phyloP scores from a whole-genome alignment of 768 basidiomycete species.

The Phaeolepiota aurea region DNA sequence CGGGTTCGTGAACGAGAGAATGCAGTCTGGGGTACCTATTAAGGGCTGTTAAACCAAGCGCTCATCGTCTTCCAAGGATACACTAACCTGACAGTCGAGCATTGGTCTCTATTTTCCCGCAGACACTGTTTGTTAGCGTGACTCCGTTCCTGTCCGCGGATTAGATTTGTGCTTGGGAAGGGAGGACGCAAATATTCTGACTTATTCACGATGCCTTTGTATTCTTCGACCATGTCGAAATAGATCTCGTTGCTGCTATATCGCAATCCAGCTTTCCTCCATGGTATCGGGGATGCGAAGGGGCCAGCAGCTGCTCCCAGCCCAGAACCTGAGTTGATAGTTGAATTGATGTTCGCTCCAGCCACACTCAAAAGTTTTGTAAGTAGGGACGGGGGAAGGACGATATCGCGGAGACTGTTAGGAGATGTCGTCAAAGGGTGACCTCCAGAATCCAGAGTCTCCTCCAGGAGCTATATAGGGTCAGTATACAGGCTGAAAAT shows the following conservation, averaged over 20 bases:
- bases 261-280: constrained; percentile 78
- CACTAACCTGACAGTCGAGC: constrained; percentile 64
- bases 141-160: constrained; percentile 52
- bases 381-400: constrained; percentile 83
- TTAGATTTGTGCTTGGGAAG: not conserved
- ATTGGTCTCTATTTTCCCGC: constrained; percentile 74
- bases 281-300: constrained; percentile 89
- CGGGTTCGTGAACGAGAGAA: constrained; percentile 69
- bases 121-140: constrained; percentile 56
- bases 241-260: constrained; percentile 89
- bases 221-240: constrained; percentile 82
- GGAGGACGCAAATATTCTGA: constrained; percentile 20
- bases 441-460: constrained; percentile 90
- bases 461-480: constrained; percentile 69
- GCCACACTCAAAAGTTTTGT: constrained; percentile 56
- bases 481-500: constrained; percentile 4
- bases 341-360: constrained; percentile 39
- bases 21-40: constrained; percentile 82
- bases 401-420: constrained; percentile 87
- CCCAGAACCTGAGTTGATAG: constrained; percentile 36
- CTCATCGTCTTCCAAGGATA: not conserved
- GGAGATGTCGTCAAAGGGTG: constrained; percentile 88
- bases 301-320: constrained; percentile 33
- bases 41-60: not conserved
- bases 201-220: constrained; percentile 75